A percentile compares a stretch with the other conserved stretches of the same genome.
These are phyloP conservation scores for Pichia sp. DNA, from an alignment of 1,139 yeast genomes.

Conservation along the genomic window DNA sequence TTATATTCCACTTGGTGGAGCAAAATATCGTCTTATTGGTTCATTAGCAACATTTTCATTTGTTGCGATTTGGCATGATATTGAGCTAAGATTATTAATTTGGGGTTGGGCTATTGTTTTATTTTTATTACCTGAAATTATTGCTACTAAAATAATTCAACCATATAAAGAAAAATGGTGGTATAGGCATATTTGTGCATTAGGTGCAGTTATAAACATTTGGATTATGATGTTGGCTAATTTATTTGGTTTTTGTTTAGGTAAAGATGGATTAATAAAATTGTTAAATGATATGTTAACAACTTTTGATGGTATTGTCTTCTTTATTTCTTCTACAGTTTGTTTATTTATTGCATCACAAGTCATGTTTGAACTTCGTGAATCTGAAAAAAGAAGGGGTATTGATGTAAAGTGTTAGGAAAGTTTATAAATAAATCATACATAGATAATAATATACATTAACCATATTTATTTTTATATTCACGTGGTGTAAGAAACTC, in stretches of 20 bases:
- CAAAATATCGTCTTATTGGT: conserved; percentile 60
- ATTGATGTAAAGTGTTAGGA: conserved; percentile 68
- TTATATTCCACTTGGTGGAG: conserved; percentile 87
- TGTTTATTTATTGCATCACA: conserved; percentile 81
- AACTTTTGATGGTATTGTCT: conserved; percentile 60
- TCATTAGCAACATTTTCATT: conserved; percentile 87
- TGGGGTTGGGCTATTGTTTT: conserved; percentile 97
- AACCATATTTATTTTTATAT: conserved; percentile 46
- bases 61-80: conserved; percentile 98
- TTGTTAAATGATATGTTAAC: conserved; percentile 66
- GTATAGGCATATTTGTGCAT: conserved; percentile 77
- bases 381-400: conserved; percentile 77
- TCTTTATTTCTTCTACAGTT: conserved; percentile 57
- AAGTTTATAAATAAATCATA: background rate
- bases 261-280: conserved; percentile 71
- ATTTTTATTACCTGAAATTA: conserved; percentile 81
- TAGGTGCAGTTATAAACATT: conserved; percentile 82
- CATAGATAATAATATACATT: background rate
- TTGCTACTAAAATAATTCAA: conserved; percentile 45
- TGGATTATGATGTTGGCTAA: conserved; percentile 99
- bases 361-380: conserved; percentile 91
- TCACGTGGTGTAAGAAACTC: conserved; percentile 73
- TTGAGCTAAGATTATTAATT: conserved; percentile 70
- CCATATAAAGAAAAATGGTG: conserved; percentile 49
- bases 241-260: conserved; percentile 88